Evolutionary conservation across 2,329 filamentous ascomycete species (phyloP).

Genomic region (Diaporthe nobilis): DNA sequence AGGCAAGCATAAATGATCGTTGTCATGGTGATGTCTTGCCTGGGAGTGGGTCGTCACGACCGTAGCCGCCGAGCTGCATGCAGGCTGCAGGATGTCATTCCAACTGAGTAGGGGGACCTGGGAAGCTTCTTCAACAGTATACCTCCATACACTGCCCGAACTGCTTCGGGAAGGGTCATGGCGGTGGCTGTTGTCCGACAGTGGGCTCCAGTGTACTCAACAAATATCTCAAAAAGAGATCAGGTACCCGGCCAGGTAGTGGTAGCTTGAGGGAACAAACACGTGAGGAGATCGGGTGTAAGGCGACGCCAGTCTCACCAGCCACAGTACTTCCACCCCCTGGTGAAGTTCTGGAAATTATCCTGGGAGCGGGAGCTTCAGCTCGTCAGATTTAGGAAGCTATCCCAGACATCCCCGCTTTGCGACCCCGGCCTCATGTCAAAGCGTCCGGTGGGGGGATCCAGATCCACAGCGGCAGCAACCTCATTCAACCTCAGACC

Average conservation of each 20-base stretch:
- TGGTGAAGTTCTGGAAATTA: conserved; percentile 33
- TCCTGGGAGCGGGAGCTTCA: conserved; percentile 32
- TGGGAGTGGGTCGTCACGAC: conserved; percentile 13
- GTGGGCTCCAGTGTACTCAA: neutral
- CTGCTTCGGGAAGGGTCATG: neutral
- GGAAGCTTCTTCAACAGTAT: conserved; percentile 8
- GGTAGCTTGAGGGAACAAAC: neutral
- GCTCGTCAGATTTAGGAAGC: conserved; percentile 32
- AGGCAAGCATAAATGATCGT: conserved; percentile 21
- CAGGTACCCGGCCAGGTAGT: neutral
- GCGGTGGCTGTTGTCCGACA: conserved; percentile 22
- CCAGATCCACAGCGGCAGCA: conserved; percentile 30
- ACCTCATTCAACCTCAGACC: conserved; percentile 31
- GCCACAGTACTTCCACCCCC: conserved; percentile 19
- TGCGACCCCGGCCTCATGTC: conserved; percentile 29
- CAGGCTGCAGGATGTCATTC: conserved; percentile 34
- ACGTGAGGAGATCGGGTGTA: neutral
- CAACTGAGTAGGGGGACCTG: conserved; percentile 10
- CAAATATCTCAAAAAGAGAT: neutral
- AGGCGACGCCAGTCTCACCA: conserved; percentile 6
- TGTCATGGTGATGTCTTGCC: conserved; percentile 37
- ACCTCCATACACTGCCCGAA: neutral
- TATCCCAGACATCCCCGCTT: conserved; percentile 29
- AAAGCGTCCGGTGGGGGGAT: conserved; percentile 18
- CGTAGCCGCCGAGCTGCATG: conserved; percentile 38